Percentiles rank a stretch among this genome's conserved stretches.
Conservation (phyloP, 495 filamentous ascomycete genomes). For the Xylaria intraflava region DNA sequence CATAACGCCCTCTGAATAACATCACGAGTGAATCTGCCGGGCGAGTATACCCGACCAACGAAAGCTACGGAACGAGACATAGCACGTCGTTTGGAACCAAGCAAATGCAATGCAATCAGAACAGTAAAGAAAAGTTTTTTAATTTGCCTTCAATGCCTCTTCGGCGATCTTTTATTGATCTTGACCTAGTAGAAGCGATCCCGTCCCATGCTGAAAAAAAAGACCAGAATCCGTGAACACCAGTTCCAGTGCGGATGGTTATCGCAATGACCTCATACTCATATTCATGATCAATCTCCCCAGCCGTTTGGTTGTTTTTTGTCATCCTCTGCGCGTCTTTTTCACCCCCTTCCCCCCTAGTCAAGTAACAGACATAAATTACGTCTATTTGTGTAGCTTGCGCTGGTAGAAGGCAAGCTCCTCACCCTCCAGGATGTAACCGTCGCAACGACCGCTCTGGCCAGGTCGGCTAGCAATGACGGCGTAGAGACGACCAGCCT, state of each 20-base stretch:
- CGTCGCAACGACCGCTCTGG: slow-evolving; percentile 92
- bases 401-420: slow-evolving; percentile 99
- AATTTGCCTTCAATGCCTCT: slow-evolving; percentile 10
- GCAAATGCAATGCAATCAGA: slow-evolving; percentile 1
- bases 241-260: slow-evolving; percentile 24
- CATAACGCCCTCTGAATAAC: too few species aligned
- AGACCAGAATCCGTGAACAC: slow-evolving; percentile 35
- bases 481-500: slow-evolving; percentile 93
- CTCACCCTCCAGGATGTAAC: slow-evolving; percentile 98
- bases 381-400: slow-evolving; percentile 89
- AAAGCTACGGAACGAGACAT: too few species aligned
- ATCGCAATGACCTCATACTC: slow-evolving; percentile 24
- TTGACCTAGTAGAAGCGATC: slow-evolving; percentile 25
- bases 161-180: slow-evolving; percentile 33
- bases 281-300: slow-evolving; percentile 8
- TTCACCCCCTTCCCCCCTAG: neutral
- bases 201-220: slow-evolving; percentile 29
- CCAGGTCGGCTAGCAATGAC: slow-evolving; percentile 87
- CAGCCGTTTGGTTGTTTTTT: slow-evolving; percentile 7
- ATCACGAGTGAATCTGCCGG: too few species aligned
- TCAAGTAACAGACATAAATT: slow-evolving; percentile 7
- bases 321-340: slow-evolving; percentile 11
- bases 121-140: neutral
- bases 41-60: too few species aligned
- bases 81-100: too few species aligned